Evolutionary conservation across 345 rosid species (phyloP).

Genomic region (Firmiana major): DNA sequence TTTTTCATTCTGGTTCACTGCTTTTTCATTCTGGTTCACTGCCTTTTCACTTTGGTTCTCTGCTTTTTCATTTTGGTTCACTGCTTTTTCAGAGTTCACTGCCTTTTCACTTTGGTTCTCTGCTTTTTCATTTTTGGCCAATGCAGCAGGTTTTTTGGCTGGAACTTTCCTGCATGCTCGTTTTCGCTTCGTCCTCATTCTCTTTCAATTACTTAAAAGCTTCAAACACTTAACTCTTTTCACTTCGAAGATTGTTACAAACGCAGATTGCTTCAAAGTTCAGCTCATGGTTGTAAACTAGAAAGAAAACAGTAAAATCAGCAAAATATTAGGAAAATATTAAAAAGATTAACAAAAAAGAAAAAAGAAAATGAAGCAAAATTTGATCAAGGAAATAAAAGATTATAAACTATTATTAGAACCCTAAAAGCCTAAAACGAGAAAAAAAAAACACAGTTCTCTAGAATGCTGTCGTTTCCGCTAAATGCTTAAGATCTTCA

Average conservation of each 20-base stretch:
- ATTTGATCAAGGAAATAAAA: neutral
- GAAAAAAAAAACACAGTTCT: neutral
- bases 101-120: slow-evolving; percentile 9
- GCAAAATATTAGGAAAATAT: neutral
- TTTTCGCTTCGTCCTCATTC: slow-evolving; percentile 21
- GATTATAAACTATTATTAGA: neutral
- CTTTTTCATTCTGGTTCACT: too few species aligned
- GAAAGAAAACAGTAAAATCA: neutral
- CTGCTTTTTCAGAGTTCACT: neutral
- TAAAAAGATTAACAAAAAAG: neutral
- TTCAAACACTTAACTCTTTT: neutral
- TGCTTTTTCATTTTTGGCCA: slow-evolving; percentile 13
- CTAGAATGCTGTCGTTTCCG: neutral
- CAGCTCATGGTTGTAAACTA: neutral
- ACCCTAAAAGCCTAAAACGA: neutral
- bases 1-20: slow-evolving; percentile 1
- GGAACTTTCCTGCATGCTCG: slow-evolving; percentile 17
- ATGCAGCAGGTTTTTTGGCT: neutral
- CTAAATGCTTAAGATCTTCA: neutral
- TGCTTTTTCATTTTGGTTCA: slow-evolving; percentile 11
- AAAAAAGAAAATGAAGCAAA: neutral
- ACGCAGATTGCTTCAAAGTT: neutral
- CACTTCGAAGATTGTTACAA: neutral
- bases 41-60: slow-evolving; percentile 9
- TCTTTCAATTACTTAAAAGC: slow-evolving; percentile 2